A percentile compares a stretch with the other conserved stretches of the same genome.
These are phyloP conservation scores for Aspergillus viridinutans DNA, from an alignment of 2,329 filamentous ascomycete species.

Conservation along the genomic window DNA sequence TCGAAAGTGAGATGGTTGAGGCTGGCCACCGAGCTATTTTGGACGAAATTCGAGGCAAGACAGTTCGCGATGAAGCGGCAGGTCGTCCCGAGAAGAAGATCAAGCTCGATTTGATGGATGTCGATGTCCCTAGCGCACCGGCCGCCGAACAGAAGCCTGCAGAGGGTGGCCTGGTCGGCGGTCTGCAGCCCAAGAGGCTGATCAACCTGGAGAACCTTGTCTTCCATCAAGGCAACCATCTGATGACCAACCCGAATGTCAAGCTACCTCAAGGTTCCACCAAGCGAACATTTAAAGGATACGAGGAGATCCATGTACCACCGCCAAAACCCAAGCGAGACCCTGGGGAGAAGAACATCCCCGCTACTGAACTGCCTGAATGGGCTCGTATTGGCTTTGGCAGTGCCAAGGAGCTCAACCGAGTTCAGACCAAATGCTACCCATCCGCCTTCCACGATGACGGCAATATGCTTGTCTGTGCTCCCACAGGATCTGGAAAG, in stretches of 20 bases:
- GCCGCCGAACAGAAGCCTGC: conserved; percentile 50
- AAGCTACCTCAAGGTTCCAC: conserved; percentile 90
- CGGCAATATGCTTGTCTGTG: conserved; percentile 96
- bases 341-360: conserved; percentile 73
- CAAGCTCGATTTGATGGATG: conserved; percentile 79
- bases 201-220: conserved; percentile 95
- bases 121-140: conserved; percentile 66
- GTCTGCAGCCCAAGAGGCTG: conserved; percentile 76
- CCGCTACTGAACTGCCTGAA: conserved; percentile 82
- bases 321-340: conserved; percentile 84
- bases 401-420: conserved; percentile 80
- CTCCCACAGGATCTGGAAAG: conserved; percentile 94
- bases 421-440: conserved; percentile 91
- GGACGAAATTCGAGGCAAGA: conserved; percentile 77
- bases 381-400: conserved; percentile 89
- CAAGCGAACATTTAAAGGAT: conserved; percentile 93
- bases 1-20: conserved; percentile 88
- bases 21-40: conserved; percentile 83
- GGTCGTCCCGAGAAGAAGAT: conserved; percentile 72
- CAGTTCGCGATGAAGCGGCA: conserved; percentile 50
- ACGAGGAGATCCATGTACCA: conserved; percentile 96
- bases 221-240: conserved; percentile 96
- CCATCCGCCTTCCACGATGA: conserved; percentile 88
- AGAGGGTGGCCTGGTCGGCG: conserved; percentile 70
- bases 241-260: conserved; percentile 99